Percentiles rank a stretch among this genome's conserved stretches.
phyloP scores from a whole-genome alignment of 1,284 basidiomycete species.

The Boletus sp. region DNA sequence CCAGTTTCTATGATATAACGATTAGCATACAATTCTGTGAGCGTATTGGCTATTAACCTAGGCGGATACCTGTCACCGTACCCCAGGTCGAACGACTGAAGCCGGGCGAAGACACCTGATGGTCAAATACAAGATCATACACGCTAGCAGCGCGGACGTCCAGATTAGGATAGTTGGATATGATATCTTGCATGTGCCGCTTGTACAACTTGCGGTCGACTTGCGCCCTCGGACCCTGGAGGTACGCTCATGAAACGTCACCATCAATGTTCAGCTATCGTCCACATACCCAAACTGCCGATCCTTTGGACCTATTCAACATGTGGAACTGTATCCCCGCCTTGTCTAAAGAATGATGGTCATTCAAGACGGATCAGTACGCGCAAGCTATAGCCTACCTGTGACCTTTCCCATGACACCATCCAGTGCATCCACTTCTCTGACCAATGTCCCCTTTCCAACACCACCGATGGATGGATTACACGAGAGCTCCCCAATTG shows the following conservation, averaged over 20 bases:
- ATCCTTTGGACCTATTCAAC: slow-evolving; percentile 80
- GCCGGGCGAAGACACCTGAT: slow-evolving; percentile 33
- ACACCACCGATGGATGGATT: slow-evolving; percentile 88
- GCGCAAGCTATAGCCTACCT: slow-evolving; percentile 41
- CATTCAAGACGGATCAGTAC: not conserved
- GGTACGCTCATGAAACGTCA: not conserved
- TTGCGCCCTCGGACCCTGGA: slow-evolving; percentile 82
- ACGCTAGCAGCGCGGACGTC: slow-evolving; percentile 72
- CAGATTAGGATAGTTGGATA: slow-evolving; percentile 66
- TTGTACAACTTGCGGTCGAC: slow-evolving; percentile 85
- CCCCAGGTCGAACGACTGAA: slow-evolving; percentile 37
- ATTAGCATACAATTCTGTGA: slow-evolving; percentile 2
- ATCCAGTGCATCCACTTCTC: slow-evolving; percentile 85
- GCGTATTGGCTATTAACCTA: slow-evolving; percentile 45
- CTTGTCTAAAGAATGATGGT: slow-evolving; percentile 52
- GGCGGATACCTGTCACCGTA: slow-evolving; percentile 61
- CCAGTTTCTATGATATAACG: slow-evolving; percentile 54
- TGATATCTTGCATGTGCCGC: slow-evolving; percentile 67
- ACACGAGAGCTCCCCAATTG: slow-evolving; percentile 85
- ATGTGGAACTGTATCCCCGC: slow-evolving; percentile 87
- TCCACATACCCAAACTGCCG: slow-evolving; percentile 76
- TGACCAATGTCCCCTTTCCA: slow-evolving; percentile 84
- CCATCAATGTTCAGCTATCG: not conserved
- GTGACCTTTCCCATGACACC: slow-evolving; percentile 75
- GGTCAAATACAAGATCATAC: slow-evolving; percentile 72